Conservation (phyloP, 139 green algal genomes). For the Coccomyxa sp. region DNA sequence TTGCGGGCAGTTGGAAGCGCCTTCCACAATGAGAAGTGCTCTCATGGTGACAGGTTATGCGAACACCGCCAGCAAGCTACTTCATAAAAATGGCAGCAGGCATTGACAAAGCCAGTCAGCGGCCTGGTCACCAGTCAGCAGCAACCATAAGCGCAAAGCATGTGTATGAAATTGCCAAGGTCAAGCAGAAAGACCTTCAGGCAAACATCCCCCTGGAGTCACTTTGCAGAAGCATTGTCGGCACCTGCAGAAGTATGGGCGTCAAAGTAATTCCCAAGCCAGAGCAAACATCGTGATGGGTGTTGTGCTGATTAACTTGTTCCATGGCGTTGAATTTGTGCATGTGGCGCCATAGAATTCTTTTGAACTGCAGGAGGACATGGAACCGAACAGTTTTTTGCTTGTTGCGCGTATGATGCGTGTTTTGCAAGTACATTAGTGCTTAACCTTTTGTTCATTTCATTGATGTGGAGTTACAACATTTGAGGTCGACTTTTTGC, state of each 20-base stretch:
- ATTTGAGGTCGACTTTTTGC: no score
- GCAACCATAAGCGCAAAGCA: conserved; percentile 85
- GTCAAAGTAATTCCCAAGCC: conserved; percentile 63
- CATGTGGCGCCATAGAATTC: no score
- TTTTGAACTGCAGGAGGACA: not conserved
- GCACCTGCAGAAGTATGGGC: conserved; percentile 85
- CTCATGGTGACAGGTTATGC: conserved; percentile 50
- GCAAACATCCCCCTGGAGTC: conserved; percentile 58
- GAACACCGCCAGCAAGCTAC: conserved; percentile 78
- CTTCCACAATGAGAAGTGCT: not conserved
- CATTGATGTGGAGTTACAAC: no score
- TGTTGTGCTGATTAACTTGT: no score
- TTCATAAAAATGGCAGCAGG: conserved; percentile 84
- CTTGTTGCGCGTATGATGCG: not conserved
- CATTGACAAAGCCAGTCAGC: conserved; percentile 52
- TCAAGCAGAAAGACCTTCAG: conserved; percentile 79
- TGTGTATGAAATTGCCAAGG: conserved; percentile 85
- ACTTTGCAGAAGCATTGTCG: conserved; percentile 72
- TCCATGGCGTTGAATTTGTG: no score
- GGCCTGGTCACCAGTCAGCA: conserved; percentile 72
- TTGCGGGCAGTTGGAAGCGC: not conserved
- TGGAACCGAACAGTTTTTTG: not conserved
- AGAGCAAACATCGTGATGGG: not conserved
- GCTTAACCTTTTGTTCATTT: no score
- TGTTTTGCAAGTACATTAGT: not conserved